Evolutionary conservation across 176 grass and related monocot species (phyloP).

Genomic region (Triticum monococcum): DNA sequence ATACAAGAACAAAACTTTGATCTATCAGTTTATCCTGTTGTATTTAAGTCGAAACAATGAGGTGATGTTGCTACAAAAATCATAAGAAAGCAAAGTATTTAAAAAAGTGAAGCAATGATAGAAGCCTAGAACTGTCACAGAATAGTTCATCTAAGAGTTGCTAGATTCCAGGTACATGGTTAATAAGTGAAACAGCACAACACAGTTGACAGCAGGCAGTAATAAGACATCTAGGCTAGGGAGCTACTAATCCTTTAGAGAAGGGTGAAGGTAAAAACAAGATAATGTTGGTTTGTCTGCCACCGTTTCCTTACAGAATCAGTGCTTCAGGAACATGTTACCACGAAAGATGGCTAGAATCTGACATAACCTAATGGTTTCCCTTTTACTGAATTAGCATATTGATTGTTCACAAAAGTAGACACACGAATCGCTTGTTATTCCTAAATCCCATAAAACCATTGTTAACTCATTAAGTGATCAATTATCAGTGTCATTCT

Average conservation of each 20-base stretch:
- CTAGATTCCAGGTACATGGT: slow-evolving; percentile 15
- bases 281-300: not conserved
- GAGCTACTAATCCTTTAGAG: not conserved
- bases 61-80: not conserved
- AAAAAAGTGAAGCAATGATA: slow-evolving; percentile 15
- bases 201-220: slow-evolving; percentile 6
- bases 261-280: not conserved
- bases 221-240: slow-evolving; percentile 10
- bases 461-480: not conserved
- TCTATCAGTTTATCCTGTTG: not conserved
- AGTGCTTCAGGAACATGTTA: slow-evolving; percentile 20
- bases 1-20: not conserved
- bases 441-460: slow-evolving; percentile 6
- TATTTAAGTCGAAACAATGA: not conserved
- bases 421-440: not conserved
- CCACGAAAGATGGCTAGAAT: slow-evolving; percentile 8
- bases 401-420: not conserved
- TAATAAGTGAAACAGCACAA: slow-evolving; percentile 9
- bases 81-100: not conserved
- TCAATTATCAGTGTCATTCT: not conserved
- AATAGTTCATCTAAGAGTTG: slow-evolving; percentile 4
- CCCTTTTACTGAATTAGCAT: not conserved
- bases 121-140: slow-evolving; percentile 9
- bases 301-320: slow-evolving; percentile 16
- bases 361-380: not conserved